Conservation (phyloP, 805 yeast species). For the Starmerella kuoi region DNA sequence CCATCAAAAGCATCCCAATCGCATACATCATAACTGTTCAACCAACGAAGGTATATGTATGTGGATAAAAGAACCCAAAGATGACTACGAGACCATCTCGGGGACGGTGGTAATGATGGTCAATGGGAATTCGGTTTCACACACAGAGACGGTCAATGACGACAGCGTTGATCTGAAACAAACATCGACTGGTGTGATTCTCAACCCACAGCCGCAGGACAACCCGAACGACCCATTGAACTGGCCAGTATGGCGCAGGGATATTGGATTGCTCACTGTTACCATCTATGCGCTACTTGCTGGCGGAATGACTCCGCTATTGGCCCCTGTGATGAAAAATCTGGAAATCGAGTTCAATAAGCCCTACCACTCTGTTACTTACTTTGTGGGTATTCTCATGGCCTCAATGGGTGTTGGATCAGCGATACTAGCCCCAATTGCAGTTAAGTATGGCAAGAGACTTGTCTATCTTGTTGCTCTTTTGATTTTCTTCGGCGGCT, state of each 20-base stretch:
- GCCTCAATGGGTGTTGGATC: conserved; percentile 48
- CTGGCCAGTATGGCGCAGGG: conserved; percentile 52
- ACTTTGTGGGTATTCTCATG: conserved; percentile 49
- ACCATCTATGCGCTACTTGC: conserved; percentile 48
- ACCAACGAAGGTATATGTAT: conserved; percentile 22
- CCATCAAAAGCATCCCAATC: too few species aligned
- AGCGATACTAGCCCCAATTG: conserved; percentile 45
- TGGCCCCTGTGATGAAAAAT: conserved; percentile 43
- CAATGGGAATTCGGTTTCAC: conserved; percentile 1
- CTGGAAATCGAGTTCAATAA: conserved; percentile 36
- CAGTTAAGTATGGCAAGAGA: conserved; percentile 47
- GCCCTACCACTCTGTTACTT: conserved; percentile 35
- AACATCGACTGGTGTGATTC: conserved; percentile 38
- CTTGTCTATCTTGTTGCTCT: conserved; percentile 41
- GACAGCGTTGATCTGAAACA: conserved; percentile 32
- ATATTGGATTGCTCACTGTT: conserved; percentile 39
- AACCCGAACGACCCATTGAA: conserved; percentile 54
- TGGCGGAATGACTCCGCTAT: conserved; percentile 50
- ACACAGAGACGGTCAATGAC: neutral
- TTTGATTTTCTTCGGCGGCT: conserved; percentile 38
- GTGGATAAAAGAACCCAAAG: conserved; percentile 35
- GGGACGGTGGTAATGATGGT: conserved; percentile 39
- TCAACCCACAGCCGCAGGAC: conserved; percentile 52
- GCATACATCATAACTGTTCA: too few species aligned
- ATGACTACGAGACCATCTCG: conserved; percentile 32